Evolutionary conservation across 306 rosid genomes (phyloP).

Genomic region (Mimosa pudica): DNA sequence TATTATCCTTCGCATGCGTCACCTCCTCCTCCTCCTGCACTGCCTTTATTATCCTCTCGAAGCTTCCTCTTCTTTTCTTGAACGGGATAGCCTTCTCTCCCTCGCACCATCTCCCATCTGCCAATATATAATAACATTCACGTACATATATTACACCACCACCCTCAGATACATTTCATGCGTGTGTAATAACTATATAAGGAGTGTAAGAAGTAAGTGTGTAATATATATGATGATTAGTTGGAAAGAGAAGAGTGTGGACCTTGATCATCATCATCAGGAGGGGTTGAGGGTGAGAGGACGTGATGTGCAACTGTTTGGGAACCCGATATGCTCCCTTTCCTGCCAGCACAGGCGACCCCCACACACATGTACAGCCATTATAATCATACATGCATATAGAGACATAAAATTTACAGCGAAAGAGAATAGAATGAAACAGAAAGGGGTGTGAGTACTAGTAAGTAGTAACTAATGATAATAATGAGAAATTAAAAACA

Average conservation of each 20-base stretch:
- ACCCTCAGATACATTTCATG: too few relatives aligned
- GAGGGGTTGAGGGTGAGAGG: constrained; percentile 44
- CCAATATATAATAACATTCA: background rate
- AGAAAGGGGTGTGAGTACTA: constrained; percentile 23
- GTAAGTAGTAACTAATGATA: too few relatives aligned
- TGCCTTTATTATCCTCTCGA: constrained; percentile 6
- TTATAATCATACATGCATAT: too few relatives aligned
- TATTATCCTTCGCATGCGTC: background rate
- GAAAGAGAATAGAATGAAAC: constrained; percentile 11
- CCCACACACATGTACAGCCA: constrained; percentile 20
- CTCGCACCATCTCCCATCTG: constrained; percentile 49
- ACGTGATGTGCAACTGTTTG: constrained; percentile 37
- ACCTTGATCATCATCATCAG: constrained; percentile 50
- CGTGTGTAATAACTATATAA: too few relatives aligned
- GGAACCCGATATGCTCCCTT: constrained; percentile 43
- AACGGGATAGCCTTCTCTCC: constrained; percentile 67
- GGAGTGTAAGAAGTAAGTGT: too few relatives aligned
- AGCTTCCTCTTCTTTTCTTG: constrained; percentile 65
- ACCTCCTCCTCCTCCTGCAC: background rate
- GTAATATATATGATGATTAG: background rate
- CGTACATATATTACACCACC: background rate
- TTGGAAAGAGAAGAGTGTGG: background rate
- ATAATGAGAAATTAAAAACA: constrained; percentile 15
- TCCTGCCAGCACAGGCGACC: constrained; percentile 48
- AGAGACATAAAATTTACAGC: constrained; percentile 38